Base-by-base conservation (phyloP, 805 yeast species). In the Ogataea zsoltii region DNA sequence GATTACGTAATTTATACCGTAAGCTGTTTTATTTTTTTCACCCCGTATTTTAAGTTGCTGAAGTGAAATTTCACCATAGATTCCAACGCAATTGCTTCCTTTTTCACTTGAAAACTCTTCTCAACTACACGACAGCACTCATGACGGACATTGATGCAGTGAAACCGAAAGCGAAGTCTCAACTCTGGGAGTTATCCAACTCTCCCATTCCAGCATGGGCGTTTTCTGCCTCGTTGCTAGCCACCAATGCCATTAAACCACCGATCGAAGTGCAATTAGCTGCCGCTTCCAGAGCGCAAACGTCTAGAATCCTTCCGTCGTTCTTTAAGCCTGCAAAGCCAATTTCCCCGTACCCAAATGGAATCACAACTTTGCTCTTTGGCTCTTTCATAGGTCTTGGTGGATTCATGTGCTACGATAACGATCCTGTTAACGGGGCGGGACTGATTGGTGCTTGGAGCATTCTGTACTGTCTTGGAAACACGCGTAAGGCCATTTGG, bases 371-470 rank as follows among this genome's bases (percentile, higher is more conserved):
- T 30, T 58, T 76, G 19, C 56, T 82, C 10, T 86, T 86, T 61
- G 85, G 88, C 4, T 67, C 76, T 1, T 81, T 86, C 31, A 68
- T 77, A 46, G 80, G 80, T 1, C 62, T 84, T 15, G 92, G 92
- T 19, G 82, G 87, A 3, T 85, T 79, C 70, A 84, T 90, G 71
- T 76, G 85, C 33, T 72, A 73, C 51, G 97, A 90, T 60, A 83
- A 87, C 13, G 96, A 89, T 57, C 66, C 80, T 16, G 75, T 76
- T 37, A 82, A 86, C 65, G 97, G 96, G 3, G 75, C 92, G 1
- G 96, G 96, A 0, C 85, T 90, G 58, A 70, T 77, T 6, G 72
- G 79, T 56, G 95, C 94, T 2, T 91, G 97, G 96, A 79, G 88
- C 7, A 63, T 85, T 7, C 65, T 90, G 46, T 91, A 88, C 57